Evolutionary conservation across 441 rosid genomes (phyloP), one percentile per base, ranked within the genome.

Genomic region (Mallotus japonicus): DNA sequence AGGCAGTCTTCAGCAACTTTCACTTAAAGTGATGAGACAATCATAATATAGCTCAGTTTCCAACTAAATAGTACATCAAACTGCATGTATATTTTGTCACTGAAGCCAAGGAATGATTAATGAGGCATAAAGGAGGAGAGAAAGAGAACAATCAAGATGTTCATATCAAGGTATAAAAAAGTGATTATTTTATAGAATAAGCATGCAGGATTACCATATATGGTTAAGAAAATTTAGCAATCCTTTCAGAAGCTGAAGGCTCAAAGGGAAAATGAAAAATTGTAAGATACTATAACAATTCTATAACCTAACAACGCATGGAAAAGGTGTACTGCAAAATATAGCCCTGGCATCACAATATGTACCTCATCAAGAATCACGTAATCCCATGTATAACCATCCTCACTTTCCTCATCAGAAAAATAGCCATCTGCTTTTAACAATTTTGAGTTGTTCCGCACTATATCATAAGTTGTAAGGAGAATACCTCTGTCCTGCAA

Each of bases 291-390:
- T 53, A 56, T 7, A 37, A 24, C 8, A 11, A 2, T 34, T 49
- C 10, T 74, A 62, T 65, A 50, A 28, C 40, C 44, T 11, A 51
- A 34, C 17, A 42, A 50, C 40, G 22, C 65, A 70, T 47, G 67
- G 65, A 56, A 54, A 37, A 69, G n/a, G 12, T 46, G 50, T 61
- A 56, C 11, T 44, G 20, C 49, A 37, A 8, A 76, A 74, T 17
- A 32, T 72, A 58, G 70, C 9, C 46, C 44, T 54, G 34, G 49
- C 19, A 62, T 61, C 42, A 60, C 4, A 63, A 42, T 59, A 59
- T 56, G 47, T 83, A 95, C 99, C 99, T 95, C 99, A 65, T 95
- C 99, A 32, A 95, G 96, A 77, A 95, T 89, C 95, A 95, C 89
- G 82, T 95, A 95, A 81, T 95, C 98, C 99, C 99, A 92, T 63